phyloP scores from a whole-genome alignment of 2,329 filamentous ascomycete species.

The Alternaria novae-zelandiae region DNA sequence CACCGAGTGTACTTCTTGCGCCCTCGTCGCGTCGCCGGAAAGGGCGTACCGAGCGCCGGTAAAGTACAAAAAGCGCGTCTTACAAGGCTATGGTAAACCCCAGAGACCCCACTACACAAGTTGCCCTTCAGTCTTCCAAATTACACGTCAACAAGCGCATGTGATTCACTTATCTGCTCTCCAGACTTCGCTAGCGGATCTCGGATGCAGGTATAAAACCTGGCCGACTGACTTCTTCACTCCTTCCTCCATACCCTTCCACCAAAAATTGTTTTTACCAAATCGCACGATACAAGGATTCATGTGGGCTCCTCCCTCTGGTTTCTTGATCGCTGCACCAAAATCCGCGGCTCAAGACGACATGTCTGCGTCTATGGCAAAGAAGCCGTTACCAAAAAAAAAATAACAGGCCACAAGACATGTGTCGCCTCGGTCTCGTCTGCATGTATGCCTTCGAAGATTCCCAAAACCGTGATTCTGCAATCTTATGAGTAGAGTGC shows the following conservation, averaged over 20 bases:
- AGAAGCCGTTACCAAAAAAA: background rate
- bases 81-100: too few relatives aligned
- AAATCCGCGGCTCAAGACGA: background rate
- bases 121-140: too few relatives aligned
- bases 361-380: background rate
- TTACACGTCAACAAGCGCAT: background rate
- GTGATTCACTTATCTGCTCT: background rate
- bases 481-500: background rate
- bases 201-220: background rate
- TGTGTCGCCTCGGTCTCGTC: too few relatives aligned
- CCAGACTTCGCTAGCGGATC: background rate
- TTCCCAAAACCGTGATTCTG: background rate
- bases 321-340: background rate
- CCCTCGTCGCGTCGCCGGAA: background rate
- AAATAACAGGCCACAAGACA: too few relatives aligned
- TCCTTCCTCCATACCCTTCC: background rate
- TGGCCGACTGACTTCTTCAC: fast-evolving
- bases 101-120: too few relatives aligned
- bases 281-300: background rate
- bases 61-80: background rate
- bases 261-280: background rate
- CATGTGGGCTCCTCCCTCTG: background rate
- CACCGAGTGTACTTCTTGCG: background rate
- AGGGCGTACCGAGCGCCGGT: background rate
- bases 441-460: background rate